These are phyloP conservation scores for Populus simonii DNA, from an alignment of 345 rosid species.

Conservation along the genomic window DNA sequence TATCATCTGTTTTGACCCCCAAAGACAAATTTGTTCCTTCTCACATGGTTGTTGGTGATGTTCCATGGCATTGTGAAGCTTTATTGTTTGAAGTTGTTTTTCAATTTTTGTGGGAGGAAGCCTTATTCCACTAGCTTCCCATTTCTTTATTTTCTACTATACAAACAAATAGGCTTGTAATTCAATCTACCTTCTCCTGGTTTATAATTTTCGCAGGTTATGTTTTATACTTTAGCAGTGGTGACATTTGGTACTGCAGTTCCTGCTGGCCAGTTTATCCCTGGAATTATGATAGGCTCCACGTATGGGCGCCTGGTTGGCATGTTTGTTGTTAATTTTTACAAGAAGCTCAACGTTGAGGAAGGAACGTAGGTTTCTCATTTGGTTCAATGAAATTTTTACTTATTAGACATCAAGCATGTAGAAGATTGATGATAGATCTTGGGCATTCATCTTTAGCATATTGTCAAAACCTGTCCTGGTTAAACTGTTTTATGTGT, in stretches of 20 bases:
- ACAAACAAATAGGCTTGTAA: background rate
- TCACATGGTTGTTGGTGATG: no score
- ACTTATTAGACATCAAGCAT: background rate
- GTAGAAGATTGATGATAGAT: background rate
- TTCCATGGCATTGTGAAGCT: no score
- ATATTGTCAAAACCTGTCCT: background rate
- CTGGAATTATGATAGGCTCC: constrained; percentile 98
- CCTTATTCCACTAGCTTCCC: no score
- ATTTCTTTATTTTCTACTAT: background rate
- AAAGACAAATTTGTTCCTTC: no score
- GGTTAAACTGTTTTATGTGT: background rate
- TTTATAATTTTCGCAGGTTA: constrained; percentile 54
- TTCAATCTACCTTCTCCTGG: background rate
- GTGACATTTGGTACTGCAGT: constrained; percentile 96
- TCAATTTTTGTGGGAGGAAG: no score
- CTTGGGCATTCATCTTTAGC: background rate
- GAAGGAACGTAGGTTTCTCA: constrained; percentile 89
- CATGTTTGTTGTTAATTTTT: constrained; percentile 85
- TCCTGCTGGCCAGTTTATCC: constrained; percentile 98
- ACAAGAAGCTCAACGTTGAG: constrained; percentile 89
- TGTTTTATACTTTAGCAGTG: constrained; percentile 90
- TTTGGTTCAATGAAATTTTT: background rate
- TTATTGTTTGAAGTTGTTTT: no score
- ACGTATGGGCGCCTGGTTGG: constrained; percentile 98
- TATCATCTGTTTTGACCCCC: no score